A percentile compares a stretch with the other conserved stretches of the same genome.
These are phyloP conservation scores for Mariannaea elegans DNA, from an alignment of 2,329 filamentous ascomycete species.

Conservation along the genomic window DNA sequence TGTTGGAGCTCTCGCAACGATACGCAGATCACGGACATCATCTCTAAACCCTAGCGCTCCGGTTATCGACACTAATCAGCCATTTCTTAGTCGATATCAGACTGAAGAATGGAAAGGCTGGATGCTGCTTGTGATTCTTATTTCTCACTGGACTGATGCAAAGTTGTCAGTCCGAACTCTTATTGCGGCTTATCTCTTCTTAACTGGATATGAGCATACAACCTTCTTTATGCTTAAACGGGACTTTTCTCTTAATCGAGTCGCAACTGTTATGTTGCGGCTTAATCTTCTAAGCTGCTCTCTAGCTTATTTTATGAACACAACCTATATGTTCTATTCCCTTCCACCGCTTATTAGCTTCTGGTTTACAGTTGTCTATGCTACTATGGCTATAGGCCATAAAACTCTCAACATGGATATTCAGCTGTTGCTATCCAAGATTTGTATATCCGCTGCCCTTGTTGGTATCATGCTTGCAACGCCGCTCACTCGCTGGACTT, in stretches of 20 bases:
- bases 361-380: constrained; percentile 67
- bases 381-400: constrained; percentile 56
- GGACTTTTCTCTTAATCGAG: constrained; percentile 64
- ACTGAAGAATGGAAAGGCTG: constrained; percentile 73
- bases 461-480: constrained; percentile 41
- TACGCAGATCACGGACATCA: constrained; percentile 30
- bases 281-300: constrained; percentile 64
- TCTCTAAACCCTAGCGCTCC: constrained; percentile 16
- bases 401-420: constrained; percentile 52
- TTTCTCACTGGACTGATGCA: constrained; percentile 70
- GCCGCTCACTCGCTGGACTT: constrained; percentile 28
- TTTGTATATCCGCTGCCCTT: constrained; percentile 53
- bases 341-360: constrained; percentile 67
- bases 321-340: constrained; percentile 61
- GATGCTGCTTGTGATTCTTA: constrained; percentile 63
- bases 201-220: constrained; percentile 69
- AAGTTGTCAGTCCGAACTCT: too few relatives aligned
- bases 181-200: constrained; percentile 69
- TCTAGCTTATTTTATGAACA: constrained; percentile 65
- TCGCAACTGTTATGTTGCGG: constrained; percentile 61
- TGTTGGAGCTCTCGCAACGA: constrained; percentile 27
- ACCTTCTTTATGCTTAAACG: constrained; percentile 63
- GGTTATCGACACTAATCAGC: constrained; percentile 1
- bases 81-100: constrained; percentile 55
- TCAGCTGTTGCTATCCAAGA: constrained; percentile 56